These are phyloP conservation scores for Thielaviopsis musarum DNA, from an alignment of 2,329 filamentous ascomycete genomes.

Conservation along the genomic window DNA sequence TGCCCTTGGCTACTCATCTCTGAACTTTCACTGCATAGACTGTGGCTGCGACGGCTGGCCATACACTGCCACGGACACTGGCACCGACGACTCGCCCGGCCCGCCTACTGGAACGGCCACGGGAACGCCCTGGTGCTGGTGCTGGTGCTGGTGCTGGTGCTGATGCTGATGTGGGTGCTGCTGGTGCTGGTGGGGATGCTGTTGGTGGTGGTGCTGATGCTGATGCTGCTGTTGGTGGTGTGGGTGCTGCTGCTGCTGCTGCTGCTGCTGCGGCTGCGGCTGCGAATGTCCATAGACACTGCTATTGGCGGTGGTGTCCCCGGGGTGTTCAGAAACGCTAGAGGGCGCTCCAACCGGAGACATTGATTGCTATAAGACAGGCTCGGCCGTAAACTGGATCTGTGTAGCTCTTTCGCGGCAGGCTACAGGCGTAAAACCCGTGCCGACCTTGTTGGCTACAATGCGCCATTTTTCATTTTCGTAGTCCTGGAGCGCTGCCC, in stretches of 20 bases:
- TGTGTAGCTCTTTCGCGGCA: slow-evolving; percentile 68
- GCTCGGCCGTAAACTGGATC: slow-evolving; percentile 28
- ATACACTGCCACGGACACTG: slow-evolving; percentile 3
- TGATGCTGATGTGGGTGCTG: not conserved
- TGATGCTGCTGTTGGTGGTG: slow-evolving; percentile 8
- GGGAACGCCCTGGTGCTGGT: not conserved
- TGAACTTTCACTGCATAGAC: not conserved
- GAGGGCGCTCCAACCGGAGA: slow-evolving; percentile 31
- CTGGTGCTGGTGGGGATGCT: not conserved
- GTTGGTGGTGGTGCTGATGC: slow-evolving; percentile 1
- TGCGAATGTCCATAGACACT: not conserved
- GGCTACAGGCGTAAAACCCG: slow-evolving; percentile 71
- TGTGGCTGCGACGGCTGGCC: slow-evolving; percentile 1
- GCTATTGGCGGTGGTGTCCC: slow-evolving; percentile 19
- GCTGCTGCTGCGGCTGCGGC: not conserved
- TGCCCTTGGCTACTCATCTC: not conserved
- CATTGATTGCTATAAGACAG: slow-evolving; percentile 36
- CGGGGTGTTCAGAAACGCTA: slow-evolving; percentile 27
- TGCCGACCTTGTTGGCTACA: slow-evolving; percentile 77
- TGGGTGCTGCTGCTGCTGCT: not conserved
- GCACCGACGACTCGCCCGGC: not conserved
- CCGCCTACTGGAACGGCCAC: slow-evolving; percentile 2
- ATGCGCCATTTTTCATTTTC: slow-evolving; percentile 89
- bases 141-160: too few relatives aligned
- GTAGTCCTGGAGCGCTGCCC: slow-evolving; percentile 63